These are phyloP conservation scores for Plantago coronopus DNA, from an alignment of 305 asterid species.

Conservation along the genomic window DNA sequence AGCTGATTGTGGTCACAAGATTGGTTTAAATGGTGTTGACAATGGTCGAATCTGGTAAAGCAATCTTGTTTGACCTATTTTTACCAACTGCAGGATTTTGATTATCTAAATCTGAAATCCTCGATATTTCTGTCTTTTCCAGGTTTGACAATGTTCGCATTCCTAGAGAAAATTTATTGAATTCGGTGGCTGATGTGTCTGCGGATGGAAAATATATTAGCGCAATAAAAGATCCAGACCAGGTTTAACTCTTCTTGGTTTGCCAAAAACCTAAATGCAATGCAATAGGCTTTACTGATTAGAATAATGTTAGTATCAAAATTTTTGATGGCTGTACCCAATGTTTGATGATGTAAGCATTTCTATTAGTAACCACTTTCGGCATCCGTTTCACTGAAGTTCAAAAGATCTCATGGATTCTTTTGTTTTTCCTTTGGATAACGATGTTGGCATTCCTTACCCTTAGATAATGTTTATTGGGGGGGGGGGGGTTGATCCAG, in stretches of 20 bases:
- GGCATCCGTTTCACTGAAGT: too few species aligned
- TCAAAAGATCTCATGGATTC: too few species aligned
- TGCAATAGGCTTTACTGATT: too few species aligned
- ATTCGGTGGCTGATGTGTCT: conserved; percentile 95
- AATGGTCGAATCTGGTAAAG: conserved; percentile 90
- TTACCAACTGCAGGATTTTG: conserved; percentile 6
- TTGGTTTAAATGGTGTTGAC: conserved; percentile 97
- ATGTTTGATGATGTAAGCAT: too few species aligned
- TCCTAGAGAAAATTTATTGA: conserved; percentile 85
- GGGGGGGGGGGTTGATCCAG: too few species aligned
- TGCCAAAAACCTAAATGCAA: too few species aligned
- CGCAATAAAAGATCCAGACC: conserved; percentile 86
- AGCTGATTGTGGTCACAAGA: conserved; percentile 93
- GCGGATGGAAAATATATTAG: conserved; percentile 79
- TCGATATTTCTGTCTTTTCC: conserved; percentile 21
- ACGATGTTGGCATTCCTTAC: too few species aligned
- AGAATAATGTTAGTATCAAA: too few species aligned
- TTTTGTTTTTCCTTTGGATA: too few species aligned
- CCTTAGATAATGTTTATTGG: too few species aligned
- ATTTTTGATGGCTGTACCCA: too few species aligned
- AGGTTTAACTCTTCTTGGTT: conserved; percentile 40
- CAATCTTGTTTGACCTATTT: conserved; percentile 16
- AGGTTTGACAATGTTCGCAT: conserved; percentile 96
- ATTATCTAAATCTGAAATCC: conserved; percentile 12
- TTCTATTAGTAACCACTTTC: too few species aligned